phyloP scores from a whole-genome alignment of 306 rosid genomes.

The Cucumis sativus region DNA sequence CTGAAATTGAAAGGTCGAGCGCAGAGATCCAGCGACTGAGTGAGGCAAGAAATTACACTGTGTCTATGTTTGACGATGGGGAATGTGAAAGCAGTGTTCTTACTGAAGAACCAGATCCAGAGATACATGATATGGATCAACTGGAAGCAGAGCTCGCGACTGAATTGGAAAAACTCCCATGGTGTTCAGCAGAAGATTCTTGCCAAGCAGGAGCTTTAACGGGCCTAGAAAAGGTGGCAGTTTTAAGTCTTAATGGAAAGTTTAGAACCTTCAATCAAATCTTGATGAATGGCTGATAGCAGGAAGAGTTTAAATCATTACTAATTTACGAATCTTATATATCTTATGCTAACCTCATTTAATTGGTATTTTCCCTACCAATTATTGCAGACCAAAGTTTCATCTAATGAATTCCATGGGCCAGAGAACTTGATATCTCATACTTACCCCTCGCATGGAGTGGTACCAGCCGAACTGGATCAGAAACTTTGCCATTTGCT shows the following conservation, averaged over 20 bases:
- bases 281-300: background rate
- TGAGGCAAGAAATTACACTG: conserved; percentile 13
- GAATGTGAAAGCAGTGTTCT: conserved; percentile 57
- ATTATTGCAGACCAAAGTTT: conserved; percentile 23
- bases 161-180: conserved; percentile 61
- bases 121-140: conserved; percentile 38
- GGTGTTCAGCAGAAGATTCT: conserved; percentile 31
- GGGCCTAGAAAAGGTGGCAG: conserved; percentile 30
- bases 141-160: conserved; percentile 67
- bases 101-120: conserved; percentile 48
- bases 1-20: conserved; percentile 11
- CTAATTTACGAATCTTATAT: background rate
- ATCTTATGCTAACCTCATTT: background rate
- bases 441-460: conserved; percentile 21
- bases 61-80: conserved; percentile 21
- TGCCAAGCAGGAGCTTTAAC: conserved; percentile 14
- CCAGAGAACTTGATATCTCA: conserved; percentile 14
- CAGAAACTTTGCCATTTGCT: conserved; percentile 53
- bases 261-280: background rate
- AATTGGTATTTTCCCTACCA: conserved; percentile 11
- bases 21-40: conserved; percentile 5
- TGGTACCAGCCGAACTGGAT: conserved; percentile 41
- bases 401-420: conserved; percentile 20
- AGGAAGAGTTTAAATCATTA: background rate
- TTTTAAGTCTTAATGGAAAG: background rate